Base-by-base conservation (phyloP, 768 basidiomycete genomes). In the Macrolepiota albuminosa region DNA sequence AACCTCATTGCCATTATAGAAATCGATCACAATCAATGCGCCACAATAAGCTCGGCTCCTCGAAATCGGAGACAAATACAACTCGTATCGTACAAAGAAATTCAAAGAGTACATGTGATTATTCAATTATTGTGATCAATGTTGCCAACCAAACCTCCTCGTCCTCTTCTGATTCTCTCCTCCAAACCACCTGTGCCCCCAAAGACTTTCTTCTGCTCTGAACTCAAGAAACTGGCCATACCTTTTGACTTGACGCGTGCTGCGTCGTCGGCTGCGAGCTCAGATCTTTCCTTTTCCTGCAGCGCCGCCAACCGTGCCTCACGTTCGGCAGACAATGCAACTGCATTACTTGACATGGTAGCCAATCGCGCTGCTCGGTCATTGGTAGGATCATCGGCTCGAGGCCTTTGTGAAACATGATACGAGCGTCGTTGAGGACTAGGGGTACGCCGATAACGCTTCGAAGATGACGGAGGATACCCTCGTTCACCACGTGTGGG, bases 281-380 rank as follows among this genome's bases (percentile, higher is more conserved):
- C 89, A 21, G 82, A 86, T 67, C 86, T 89, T 71, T 97, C 94
- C 69, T 85, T 84, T 69, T 85, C 86, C 31, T 93, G 75, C 57
- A 93, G 70, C 18, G 78, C 76, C 3, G 84, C 78, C 10, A 98
- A 76, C 24, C 90, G 84, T 63, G 86, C 83, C 61, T 88, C 84
- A 29, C 95, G 85, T 48, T 93, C 86, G 0, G 72, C 71, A 49
- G 84, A 81, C 76, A 93, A 79, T 8, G 72, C 71, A n/a, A 77
- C 71, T 1, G 96, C 96, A 60, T 88, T 84, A 2, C 81, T 73
- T 26, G 87, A 74, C 96, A 98, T 98, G 5, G 93, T 89, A 0
- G 93, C 95, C 33, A 98, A 78, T n/a, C 91, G 87, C 31, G 91
- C 89, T 3, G 87, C 86, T 37, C 95, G 88, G 33, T 87, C 88